Evolutionary conservation across 495 filamentous ascomycete genomes (phyloP), one percentile per base, ranked within the genome.

Genomic region (Xylaria grammica): DNA sequence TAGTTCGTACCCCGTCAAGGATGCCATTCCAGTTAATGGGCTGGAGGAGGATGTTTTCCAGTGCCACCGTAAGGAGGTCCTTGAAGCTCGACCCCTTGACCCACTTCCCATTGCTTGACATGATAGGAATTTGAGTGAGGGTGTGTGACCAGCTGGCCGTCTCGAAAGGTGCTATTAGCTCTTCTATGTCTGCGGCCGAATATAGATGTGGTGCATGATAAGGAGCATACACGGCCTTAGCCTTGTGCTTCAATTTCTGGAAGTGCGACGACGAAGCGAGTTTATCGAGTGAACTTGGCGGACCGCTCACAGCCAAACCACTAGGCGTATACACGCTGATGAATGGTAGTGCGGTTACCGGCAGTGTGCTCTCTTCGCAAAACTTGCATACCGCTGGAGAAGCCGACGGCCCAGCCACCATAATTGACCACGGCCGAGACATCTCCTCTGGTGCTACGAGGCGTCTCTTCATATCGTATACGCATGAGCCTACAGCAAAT

Each of bases 221-320:
- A 51, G 48, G 48, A 51, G 48, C 48, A 51, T 51, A 51, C 48
- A 51, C 48, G 48, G 48, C 48, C 48, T 51, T 51, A 17, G 48
- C 48, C 48, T 51, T 51, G 22, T 51, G 48, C 48, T 51, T 51
- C 48, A 51, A 19, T 26, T 19, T 19, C 48, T 51, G 48, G 10
- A 51, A 51, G 17, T 51, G 22, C 48, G 27, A 6, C 48, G 48
- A 51, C 24, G 48, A 51, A 51, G 27, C 17, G 8, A 51, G 48
- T 30, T 51, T 19, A 30, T 51, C 48, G 22, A 51, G 48, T 17
- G 48, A 51, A 51, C 48, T 51, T 27, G 48, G 48, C 48, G 48
- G 48, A 51, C 48, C 48, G 48, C 48, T 51, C 48, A 51, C 48
- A 19, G 48, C 48, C 13, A 22, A 51, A 51, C 48, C 48, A 51